Evolutionary conservation across 1,139 yeast genomes (phyloP).

Genomic region (Yamadazyma blattariae): DNA sequence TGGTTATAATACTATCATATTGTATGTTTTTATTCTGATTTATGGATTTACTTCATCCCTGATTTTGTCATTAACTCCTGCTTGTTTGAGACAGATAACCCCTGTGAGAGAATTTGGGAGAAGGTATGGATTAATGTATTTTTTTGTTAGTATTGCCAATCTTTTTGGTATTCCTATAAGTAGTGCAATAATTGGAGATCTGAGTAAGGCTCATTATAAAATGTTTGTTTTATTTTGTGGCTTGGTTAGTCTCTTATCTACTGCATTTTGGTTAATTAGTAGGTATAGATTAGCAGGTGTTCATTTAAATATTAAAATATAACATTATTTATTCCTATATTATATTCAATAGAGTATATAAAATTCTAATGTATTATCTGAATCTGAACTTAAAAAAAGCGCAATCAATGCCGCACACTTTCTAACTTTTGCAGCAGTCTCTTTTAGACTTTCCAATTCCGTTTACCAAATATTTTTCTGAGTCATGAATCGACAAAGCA

Average conservation of each 20-base stretch:
- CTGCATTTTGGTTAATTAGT: conserved; percentile 30
- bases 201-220: conserved; percentile 26
- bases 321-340: no score
- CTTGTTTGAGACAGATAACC: conserved; percentile 39
- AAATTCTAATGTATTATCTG: no score
- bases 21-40: conserved; percentile 23
- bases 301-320: conserved; percentile 29
- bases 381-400: no score
- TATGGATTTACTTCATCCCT: conserved; percentile 35
- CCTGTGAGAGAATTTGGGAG: conserved; percentile 34
- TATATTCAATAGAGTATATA: no score
- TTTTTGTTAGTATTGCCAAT: conserved; percentile 38
- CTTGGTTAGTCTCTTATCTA: conserved; percentile 25
- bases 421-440: no score
- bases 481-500: no score
- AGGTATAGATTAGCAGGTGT: conserved; percentile 33
- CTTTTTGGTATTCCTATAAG: conserved; percentile 45
- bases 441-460: no score
- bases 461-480: no score
- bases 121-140: conserved; percentile 38
- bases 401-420: no score
- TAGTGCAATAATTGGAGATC: conserved; percentile 39
- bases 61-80: conserved; percentile 34
- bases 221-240: conserved; percentile 38
- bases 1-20: conserved; percentile 27